Evolutionary conservation across 441 rosid species (phyloP).

Genomic region (Populus hybrid): DNA sequence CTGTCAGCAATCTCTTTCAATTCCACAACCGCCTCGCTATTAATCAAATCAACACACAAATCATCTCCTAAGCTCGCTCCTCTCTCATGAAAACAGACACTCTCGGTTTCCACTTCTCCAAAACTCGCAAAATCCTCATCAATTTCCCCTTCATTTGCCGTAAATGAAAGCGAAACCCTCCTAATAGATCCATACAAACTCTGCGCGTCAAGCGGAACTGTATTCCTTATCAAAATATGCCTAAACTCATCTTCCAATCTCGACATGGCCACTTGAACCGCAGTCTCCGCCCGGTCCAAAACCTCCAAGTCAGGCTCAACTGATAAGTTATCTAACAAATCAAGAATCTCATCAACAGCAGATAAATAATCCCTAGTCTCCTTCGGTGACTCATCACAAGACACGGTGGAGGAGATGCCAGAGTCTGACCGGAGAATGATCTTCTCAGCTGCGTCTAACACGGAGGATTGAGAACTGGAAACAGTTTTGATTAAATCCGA

Average conservation of each 20-base stretch:
- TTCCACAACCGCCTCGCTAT: slow-evolving; percentile 51
- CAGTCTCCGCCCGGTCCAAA: slow-evolving; percentile 81
- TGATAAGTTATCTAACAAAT: slow-evolving; percentile 48
- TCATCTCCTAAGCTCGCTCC: slow-evolving; percentile 80
- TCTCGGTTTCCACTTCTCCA: slow-evolving; percentile 55
- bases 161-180: slow-evolving; percentile 59
- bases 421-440: slow-evolving; percentile 57
- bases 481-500: slow-evolving; percentile 53
- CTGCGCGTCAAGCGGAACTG: slow-evolving; percentile 78
- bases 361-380: slow-evolving; percentile 64
- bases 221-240: slow-evolving; percentile 66
- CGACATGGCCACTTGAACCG: slow-evolving; percentile 90
- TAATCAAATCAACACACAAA: slow-evolving; percentile 74
- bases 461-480: slow-evolving; percentile 23
- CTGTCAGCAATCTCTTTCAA: slow-evolving; percentile 83
- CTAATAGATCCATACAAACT: slow-evolving; percentile 78
- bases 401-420: slow-evolving; percentile 30
- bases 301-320: slow-evolving; percentile 41
- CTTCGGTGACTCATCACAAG: slow-evolving; percentile 67
- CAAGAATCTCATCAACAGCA: slow-evolving; percentile 75
- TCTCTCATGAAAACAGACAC: slow-evolving; percentile 75
- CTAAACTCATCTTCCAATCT: slow-evolving; percentile 89
- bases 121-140: slow-evolving; percentile 72
- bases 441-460: slow-evolving; percentile 37
- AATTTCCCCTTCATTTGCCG: slow-evolving; percentile 52